phyloP scores from a whole-genome alignment of 176 grass and related monocot genomes.

The Cenchrus fungigraminus region DNA sequence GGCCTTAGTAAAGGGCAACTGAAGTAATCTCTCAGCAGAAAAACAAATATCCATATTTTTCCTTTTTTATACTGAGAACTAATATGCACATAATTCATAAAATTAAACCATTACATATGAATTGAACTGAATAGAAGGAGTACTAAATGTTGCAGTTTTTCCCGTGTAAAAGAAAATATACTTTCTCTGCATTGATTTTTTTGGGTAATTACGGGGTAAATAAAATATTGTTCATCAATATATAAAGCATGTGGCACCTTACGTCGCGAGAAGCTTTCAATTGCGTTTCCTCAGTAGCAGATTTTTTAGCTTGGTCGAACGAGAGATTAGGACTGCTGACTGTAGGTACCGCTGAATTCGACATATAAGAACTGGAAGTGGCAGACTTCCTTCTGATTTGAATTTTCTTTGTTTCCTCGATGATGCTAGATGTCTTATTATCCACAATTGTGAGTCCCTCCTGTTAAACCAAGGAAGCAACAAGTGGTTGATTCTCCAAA shows the following conservation, averaged over 20 bases:
- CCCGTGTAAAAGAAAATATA: neutral
- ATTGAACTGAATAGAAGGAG: neutral
- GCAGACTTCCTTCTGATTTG: conserved; percentile 58
- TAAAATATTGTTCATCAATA: neutral
- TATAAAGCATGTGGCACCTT: conserved; percentile 67
- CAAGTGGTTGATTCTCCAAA: neutral
- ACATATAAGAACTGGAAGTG: conserved; percentile 27
- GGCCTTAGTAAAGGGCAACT: neutral
- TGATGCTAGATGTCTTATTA: conserved; percentile 60
- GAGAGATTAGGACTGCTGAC: conserved; percentile 32
- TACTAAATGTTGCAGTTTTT: neutral
- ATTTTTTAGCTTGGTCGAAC: conserved; percentile 20
- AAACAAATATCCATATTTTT: neutral
- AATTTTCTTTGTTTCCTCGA: conserved; percentile 74
- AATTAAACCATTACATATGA: neutral
- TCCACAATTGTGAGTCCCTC: conserved; percentile 58
- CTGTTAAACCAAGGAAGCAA: conserved; percentile 32
- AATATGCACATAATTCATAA: neutral
- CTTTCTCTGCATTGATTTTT: neutral
- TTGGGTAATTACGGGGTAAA: neutral
- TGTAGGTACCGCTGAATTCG: conserved; percentile 24
- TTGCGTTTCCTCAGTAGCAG: conserved; percentile 37
- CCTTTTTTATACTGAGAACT: conserved; percentile 7
- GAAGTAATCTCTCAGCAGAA: neutral
- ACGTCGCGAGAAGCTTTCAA: conserved; percentile 76